These are phyloP conservation scores for Kwoniella bestiolae DNA, from an alignment of 768 basidiomycete species.

Conservation along the genomic window DNA sequence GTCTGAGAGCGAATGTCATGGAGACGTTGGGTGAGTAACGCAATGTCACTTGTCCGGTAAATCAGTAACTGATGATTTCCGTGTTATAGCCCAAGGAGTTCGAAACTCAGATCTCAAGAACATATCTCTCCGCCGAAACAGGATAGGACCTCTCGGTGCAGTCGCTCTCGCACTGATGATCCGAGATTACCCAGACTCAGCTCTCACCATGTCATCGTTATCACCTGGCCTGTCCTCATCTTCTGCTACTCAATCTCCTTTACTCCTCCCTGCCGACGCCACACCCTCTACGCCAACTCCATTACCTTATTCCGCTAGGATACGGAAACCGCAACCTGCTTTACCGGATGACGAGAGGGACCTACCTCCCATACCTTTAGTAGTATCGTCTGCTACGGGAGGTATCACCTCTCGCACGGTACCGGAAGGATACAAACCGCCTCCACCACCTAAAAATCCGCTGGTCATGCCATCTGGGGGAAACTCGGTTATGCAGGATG, in stretches of 20 bases:
- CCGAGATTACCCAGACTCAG: slow-evolving; percentile 87
- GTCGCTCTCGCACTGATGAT: slow-evolving; percentile 95
- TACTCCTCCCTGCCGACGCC: background rate
- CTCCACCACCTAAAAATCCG: slow-evolving; percentile 63
- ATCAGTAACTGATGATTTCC: slow-evolving; percentile 3
- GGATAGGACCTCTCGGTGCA: slow-evolving; percentile 79
- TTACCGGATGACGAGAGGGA: slow-evolving; percentile 25
- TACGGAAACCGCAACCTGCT: slow-evolving; percentile 23
- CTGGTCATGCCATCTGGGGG: slow-evolving; percentile 56
- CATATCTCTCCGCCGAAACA: slow-evolving; percentile 86
- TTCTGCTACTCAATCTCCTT: background rate
- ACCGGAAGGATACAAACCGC: slow-evolving; percentile 60
- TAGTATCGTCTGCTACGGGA: slow-evolving; percentile 35
- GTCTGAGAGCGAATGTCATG: slow-evolving; percentile 70
- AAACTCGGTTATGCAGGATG: slow-evolving; percentile 60
- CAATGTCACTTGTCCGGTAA: background rate
- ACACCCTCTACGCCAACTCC: slow-evolving; percentile 45
- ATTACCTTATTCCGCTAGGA: slow-evolving; percentile 20
- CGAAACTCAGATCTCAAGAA: slow-evolving; percentile 82
- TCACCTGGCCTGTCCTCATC: slow-evolving; percentile 28
- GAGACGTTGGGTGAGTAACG: slow-evolving; percentile 74
- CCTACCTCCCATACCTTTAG: slow-evolving; percentile 44
- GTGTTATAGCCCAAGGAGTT: slow-evolving; percentile 73
- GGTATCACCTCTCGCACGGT: slow-evolving; percentile 45
- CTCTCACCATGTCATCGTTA: slow-evolving; percentile 54